Base-by-base conservation (phyloP, 805 yeast species). In the Saccharomycopsis sp. region DNA sequence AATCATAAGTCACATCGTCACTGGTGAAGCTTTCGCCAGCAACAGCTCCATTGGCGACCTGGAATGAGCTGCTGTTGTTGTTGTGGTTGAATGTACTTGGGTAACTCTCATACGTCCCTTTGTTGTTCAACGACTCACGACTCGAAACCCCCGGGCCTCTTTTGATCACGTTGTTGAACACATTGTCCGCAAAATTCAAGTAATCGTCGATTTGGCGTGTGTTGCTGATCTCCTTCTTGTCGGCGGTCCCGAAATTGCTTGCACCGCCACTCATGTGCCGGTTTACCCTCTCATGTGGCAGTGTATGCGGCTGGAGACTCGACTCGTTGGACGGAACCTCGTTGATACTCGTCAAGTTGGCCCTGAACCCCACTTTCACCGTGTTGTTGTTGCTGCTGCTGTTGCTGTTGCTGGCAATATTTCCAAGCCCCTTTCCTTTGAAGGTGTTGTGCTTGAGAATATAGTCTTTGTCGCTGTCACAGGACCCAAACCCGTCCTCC, bases 131-230 rank as follows among this genome's bases (percentile, higher is more conserved):
- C 3, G 54, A 52, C 3, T 14, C 9, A 22, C 22, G 38, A 35
- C 41, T 52, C 3, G 51, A 42, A 5, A 53, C 57, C 8, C 57
- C 59, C 19, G 62, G 63, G 14, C 63, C 63, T 5, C 55, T 25
- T 24, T 58, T 58, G 2, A 60, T 24, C 15, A 55, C 47, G 34
- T 58, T 53, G 25, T 54, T 42, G 42, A 58, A 60, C n/a, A 60
- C 54, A 35, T 60, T 42, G 35, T 60, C 29, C 2, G 63, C 63
- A 58, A 35, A 55, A 2, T 29, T n/a, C 34, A 58, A 53, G 38
- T 58, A 38, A 42, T 59, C 62, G 25, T 34, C 51, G 15, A 47
- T 24, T 20, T 54, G 57, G 1, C 34, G 38, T 12, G 57, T 53
- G 22, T 52, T 51, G 29, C 12, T n/a, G 47, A 24, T 55, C 22